Conservation (phyloP, 441 rosid species). For the Erysimum cheiri region DNA sequence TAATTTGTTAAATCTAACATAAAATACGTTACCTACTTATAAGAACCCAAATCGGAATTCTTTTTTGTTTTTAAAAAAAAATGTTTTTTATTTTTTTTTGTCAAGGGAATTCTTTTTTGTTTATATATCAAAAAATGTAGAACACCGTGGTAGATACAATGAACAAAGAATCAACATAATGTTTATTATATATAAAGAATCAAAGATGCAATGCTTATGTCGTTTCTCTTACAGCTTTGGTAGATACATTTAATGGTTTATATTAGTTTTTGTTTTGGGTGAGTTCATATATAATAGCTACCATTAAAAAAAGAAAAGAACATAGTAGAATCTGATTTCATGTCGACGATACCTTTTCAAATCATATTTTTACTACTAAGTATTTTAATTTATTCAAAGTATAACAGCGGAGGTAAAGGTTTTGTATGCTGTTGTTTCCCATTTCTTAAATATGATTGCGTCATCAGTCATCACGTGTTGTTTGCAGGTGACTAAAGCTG, state of each 20-base stretch:
- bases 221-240: neutral
- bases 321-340: slow-evolving; percentile 17
- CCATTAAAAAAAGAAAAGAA: neutral
- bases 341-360: slow-evolving; percentile 28
- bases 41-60: slow-evolving; percentile 32
- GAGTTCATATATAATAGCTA: slow-evolving; percentile 33
- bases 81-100: neutral
- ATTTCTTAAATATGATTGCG: slow-evolving; percentile 17
- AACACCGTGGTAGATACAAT: slow-evolving; percentile 22
- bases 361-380: neutral
- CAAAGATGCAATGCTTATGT: neutral
- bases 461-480: slow-evolving; percentile 35
- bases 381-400: neutral
- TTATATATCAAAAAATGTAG: slow-evolving; percentile 5
- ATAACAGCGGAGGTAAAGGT: neutral
- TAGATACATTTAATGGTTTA: neutral
- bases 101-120: slow-evolving; percentile 9
- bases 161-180: slow-evolving; percentile 4
- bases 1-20: neutral
- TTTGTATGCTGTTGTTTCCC: slow-evolving; percentile 28
- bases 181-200: slow-evolving; percentile 2
- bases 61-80: neutral
- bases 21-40: neutral
- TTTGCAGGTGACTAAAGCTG: slow-evolving; percentile 4
- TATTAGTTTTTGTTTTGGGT: neutral